Evolutionary conservation across 2,329 filamentous ascomycete genomes (phyloP).

Genomic region (Hymenotorrendiella dingleyae): DNA sequence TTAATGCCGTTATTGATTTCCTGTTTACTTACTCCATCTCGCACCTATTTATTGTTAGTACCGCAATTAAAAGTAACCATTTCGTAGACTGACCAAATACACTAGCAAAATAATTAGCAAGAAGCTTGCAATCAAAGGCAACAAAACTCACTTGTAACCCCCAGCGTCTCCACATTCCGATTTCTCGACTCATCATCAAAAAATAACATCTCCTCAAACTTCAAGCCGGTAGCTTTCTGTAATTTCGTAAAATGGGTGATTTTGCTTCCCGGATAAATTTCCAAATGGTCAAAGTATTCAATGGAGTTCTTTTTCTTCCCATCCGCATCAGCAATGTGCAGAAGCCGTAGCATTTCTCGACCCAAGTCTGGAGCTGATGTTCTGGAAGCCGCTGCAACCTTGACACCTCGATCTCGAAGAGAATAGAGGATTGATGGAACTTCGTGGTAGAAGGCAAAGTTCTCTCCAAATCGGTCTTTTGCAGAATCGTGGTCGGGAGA

Average conservation of each 20-base stretch:
- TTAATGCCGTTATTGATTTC: slow-evolving; percentile 76
- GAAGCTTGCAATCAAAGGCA: background rate
- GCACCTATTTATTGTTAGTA: slow-evolving; percentile 1
- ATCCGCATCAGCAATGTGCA: slow-evolving; percentile 47
- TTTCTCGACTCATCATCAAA: slow-evolving; percentile 92
- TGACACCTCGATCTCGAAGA: slow-evolving; percentile 38
- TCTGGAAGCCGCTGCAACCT: slow-evolving; percentile 70
- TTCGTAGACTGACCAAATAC: slow-evolving; percentile 53
- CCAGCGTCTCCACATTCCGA: slow-evolving; percentile 69
- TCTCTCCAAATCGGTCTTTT: slow-evolving; percentile 56
- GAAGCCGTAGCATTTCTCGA: slow-evolving; percentile 69
- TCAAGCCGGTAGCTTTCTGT: slow-evolving; percentile 62
- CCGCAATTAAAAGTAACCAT: background rate
- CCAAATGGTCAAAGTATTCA: slow-evolving; percentile 55
- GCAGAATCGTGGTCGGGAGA: slow-evolving; percentile 37
- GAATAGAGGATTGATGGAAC: slow-evolving; percentile 61
- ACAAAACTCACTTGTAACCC: slow-evolving; percentile 37
- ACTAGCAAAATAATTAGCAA: slow-evolving; percentile 55
- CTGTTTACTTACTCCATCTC: slow-evolving; percentile 68
- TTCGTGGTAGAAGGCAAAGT: slow-evolving; percentile 64
- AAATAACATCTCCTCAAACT: slow-evolving; percentile 83
- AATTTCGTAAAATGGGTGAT: slow-evolving; percentile 77
- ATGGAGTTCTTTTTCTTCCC: slow-evolving; percentile 39
- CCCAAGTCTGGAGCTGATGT: slow-evolving; percentile 76
- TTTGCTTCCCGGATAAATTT: slow-evolving; percentile 75